Percentiles rank a stretch among this genome's conserved stretches.
Evolutionary conservation across 768 basidiomycete species (phyloP).

Genomic region (Leccinum imitatum): DNA sequence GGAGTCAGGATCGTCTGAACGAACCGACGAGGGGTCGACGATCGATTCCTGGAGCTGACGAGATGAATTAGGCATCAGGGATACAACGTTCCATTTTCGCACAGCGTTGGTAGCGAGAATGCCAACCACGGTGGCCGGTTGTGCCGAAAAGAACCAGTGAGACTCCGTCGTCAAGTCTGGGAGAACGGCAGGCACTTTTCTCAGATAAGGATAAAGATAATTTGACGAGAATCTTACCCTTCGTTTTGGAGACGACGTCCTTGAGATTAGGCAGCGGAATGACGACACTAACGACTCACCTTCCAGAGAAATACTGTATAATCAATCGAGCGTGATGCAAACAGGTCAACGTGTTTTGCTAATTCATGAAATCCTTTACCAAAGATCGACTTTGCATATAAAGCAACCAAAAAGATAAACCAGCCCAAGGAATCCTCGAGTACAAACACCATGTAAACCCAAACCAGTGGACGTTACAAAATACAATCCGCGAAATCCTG

Average conservation of each 20-base stretch:
- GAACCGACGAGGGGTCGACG: neutral
- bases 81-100: neutral
- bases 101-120: neutral
- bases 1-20: neutral
- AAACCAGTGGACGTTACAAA: constrained; percentile 16
- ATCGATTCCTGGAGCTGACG: neutral
- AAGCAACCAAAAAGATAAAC: constrained; percentile 5
- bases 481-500: constrained; percentile 1
- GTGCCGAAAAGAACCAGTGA: neutral
- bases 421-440: constrained; percentile 16
- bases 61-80: neutral
- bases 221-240: neutral
- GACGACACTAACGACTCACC: neutral
- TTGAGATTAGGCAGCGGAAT: neutral
- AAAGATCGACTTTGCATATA: constrained; percentile 5
- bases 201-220: neutral
- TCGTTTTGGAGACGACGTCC: neutral
- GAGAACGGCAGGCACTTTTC: neutral
- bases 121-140: neutral
- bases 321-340: neutral
- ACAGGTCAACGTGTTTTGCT: neutral
- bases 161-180: neutral
- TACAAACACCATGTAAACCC: constrained; percentile 2
- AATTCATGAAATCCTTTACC: constrained; percentile 13
- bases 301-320: neutral